A percentile compares a stretch with the other conserved stretches of the same genome.
phyloP scores from a whole-genome alignment of 164 flowering plant species.

The Santalum album region DNA sequence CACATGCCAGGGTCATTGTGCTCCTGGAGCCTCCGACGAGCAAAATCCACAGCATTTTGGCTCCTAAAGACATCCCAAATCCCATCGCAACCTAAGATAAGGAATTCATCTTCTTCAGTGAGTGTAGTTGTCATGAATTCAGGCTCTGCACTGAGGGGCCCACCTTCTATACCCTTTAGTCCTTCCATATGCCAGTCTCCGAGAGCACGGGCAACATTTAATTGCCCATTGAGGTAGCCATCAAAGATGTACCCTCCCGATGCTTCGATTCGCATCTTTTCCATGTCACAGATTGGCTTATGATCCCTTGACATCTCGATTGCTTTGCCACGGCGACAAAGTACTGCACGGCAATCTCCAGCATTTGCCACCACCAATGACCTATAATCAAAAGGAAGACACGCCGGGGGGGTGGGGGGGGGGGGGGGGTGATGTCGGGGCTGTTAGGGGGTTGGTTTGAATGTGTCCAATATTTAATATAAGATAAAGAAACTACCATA shows the following conservation, averaged over 20 bases:
- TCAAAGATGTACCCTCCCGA: constrained; percentile 77
- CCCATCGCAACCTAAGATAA: constrained; percentile 92
- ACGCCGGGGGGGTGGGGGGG: neutral
- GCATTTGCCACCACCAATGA: constrained; percentile 88
- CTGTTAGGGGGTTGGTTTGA: no score
- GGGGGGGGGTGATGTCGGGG: no score
- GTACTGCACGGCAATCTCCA: constrained; percentile 94
- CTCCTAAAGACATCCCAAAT: constrained; percentile 95
- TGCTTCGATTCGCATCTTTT: constrained; percentile 71
- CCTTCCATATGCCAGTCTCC: constrained; percentile 99
- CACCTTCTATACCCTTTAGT: constrained; percentile 52
- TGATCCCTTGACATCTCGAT: constrained; percentile 92
- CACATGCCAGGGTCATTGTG: constrained; percentile 78
- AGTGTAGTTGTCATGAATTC: constrained; percentile 55
- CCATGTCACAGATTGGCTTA: constrained; percentile 61
- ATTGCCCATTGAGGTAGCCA: constrained; percentile 86
- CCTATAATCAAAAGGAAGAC: constrained; percentile 29
- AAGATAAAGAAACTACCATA: no score
- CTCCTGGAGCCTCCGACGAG: constrained; percentile 72
- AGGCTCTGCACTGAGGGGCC: constrained; percentile 90
- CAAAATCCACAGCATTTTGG: constrained; percentile 95
- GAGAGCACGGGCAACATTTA: constrained; percentile 89
- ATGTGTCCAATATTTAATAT: no score
- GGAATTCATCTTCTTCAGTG: constrained; percentile 83
- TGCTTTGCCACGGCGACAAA: constrained; percentile 91